phyloP scores from a whole-genome alignment of 805 yeast genomes.

The Ascoidea rubescens region DNA sequence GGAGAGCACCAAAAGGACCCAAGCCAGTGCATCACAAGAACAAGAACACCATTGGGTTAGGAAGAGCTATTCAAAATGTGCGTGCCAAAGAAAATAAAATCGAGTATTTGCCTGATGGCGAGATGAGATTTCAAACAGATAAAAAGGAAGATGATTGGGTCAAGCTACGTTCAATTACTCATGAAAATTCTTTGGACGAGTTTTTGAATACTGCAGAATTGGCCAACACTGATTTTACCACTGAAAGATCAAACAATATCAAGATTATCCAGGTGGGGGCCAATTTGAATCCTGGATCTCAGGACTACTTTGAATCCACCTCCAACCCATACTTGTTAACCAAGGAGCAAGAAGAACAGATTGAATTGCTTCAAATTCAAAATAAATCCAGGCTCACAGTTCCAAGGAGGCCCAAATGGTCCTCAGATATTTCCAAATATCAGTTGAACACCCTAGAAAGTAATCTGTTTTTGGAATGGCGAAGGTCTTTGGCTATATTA shows the following conservation, averaged over 20 bases:
- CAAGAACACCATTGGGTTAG: conserved; percentile 74
- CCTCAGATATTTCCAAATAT: conserved; percentile 38
- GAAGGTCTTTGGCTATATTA: conserved; percentile 73
- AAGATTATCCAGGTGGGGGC: conserved; percentile 66
- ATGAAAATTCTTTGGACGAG: conserved; percentile 87
- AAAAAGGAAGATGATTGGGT: conserved; percentile 79
- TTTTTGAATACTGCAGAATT: conserved; percentile 89
- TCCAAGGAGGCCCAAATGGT: conserved; percentile 90
- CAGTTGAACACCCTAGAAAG: conserved; percentile 81
- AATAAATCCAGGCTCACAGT: conserved; percentile 65
- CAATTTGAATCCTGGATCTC: conserved; percentile 6
- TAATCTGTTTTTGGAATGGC: conserved; percentile 87
- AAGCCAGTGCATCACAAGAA: conserved; percentile 77
- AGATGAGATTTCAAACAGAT: conserved; percentile 75
- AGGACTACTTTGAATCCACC: conserved; percentile 11
- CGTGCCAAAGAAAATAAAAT: conserved; percentile 57
- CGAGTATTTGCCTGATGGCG: conserved; percentile 71
- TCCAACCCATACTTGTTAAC: conserved; percentile 48
- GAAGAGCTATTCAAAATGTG: conserved; percentile 68
- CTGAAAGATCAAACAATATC: conserved; percentile 73
- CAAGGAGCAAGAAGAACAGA: conserved; percentile 47
- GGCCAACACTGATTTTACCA: conserved; percentile 92
- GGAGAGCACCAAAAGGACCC: conserved; percentile 88
- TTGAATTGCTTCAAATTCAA: conserved; percentile 48
- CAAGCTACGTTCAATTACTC: conserved; percentile 84